phyloP scores from a whole-genome alignment of 306 rosid genomes.

The Aeschynomene evenia region DNA sequence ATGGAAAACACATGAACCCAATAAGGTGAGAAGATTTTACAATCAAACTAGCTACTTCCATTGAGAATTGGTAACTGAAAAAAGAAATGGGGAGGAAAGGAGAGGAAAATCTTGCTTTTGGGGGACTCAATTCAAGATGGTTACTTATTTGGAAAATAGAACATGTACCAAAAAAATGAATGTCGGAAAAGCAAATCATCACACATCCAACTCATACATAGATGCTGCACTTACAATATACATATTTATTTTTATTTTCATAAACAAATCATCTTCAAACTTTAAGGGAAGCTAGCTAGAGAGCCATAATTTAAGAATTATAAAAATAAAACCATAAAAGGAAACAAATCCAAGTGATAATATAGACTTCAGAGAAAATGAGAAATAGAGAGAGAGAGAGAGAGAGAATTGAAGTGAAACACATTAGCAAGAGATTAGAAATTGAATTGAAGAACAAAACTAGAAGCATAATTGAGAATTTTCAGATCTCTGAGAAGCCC shows the following conservation, averaged over 20 bases:
- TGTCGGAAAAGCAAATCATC: conserved; percentile 29
- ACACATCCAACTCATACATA: conserved; percentile 31
- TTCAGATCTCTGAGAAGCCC: conserved; percentile 33
- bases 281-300: neutral
- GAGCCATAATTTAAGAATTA: neutral
- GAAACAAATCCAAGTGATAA: conserved; percentile 24
- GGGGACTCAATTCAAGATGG: conserved; percentile 32
- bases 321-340: conserved; percentile 8
- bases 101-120: conserved; percentile 37
- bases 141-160: conserved; percentile 38
- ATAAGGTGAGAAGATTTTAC: conserved; percentile 29
- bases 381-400: neutral
- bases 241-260: neutral
- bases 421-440: conserved; percentile 29
- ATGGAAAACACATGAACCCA: conserved; percentile 41
- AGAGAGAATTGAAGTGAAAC: conserved; percentile 15
- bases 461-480: neutral
- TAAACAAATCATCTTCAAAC: neutral
- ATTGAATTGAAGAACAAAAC: conserved; percentile 6
- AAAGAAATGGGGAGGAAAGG: conserved; percentile 4
- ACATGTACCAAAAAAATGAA: conserved; percentile 37
- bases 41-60: neutral
- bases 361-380: neutral
- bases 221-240: conserved; percentile 22
- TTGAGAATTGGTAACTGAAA: conserved; percentile 31